A percentile compares a stretch with the other conserved stretches of the same genome.
These are phyloP conservation scores for Yamadazyma atlantica DNA, from an alignment of 1,139 yeast genomes.

Conservation along the genomic window DNA sequence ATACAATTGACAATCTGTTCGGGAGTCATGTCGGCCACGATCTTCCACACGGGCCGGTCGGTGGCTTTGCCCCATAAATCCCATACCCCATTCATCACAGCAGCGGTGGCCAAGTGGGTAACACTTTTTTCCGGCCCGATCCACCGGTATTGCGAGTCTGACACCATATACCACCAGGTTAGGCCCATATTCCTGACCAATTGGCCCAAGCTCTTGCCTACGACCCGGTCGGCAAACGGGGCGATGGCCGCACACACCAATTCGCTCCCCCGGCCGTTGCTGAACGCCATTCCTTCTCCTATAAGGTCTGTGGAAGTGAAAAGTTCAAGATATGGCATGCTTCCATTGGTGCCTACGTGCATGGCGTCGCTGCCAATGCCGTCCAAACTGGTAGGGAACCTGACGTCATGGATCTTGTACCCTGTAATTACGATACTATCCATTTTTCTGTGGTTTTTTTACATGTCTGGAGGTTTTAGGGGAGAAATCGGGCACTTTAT, in stretches of 20 bases:
- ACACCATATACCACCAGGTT: conserved; percentile 35
- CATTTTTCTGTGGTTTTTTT: conserved; percentile 3
- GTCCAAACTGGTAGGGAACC: conserved; percentile 33
- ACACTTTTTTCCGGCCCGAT: conserved; percentile 40
- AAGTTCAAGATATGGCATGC: conserved; percentile 18
- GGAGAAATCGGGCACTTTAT: too few relatives aligned
- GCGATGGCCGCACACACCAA: conserved; percentile 15
- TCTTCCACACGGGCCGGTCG: conserved; percentile 35
- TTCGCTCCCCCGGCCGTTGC: conserved; percentile 18
- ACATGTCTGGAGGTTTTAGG: not conserved
- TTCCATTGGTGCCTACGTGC: conserved; percentile 32
- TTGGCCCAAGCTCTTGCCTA: conserved; percentile 24
- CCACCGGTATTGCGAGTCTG: conserved; percentile 39
- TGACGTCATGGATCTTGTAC: conserved; percentile 22
- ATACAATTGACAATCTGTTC: conserved; percentile 42
- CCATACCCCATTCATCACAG: conserved; percentile 34
- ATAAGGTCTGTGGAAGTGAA: conserved; percentile 8
- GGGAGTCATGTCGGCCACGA: conserved; percentile 38
- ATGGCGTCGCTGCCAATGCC: conserved; percentile 35
- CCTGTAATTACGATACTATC: conserved; percentile 17
- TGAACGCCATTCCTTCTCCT: conserved; percentile 19
- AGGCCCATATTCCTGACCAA: conserved; percentile 32
- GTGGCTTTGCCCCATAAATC: conserved; percentile 37
- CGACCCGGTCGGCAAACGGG: conserved; percentile 19
- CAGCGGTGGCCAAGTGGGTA: conserved; percentile 27